Evolutionary conservation across 2,329 filamentous ascomycete genomes (phyloP), one percentile per base, ranked within the genome.

Genomic region (Aspergillus luchuensis): DNA sequence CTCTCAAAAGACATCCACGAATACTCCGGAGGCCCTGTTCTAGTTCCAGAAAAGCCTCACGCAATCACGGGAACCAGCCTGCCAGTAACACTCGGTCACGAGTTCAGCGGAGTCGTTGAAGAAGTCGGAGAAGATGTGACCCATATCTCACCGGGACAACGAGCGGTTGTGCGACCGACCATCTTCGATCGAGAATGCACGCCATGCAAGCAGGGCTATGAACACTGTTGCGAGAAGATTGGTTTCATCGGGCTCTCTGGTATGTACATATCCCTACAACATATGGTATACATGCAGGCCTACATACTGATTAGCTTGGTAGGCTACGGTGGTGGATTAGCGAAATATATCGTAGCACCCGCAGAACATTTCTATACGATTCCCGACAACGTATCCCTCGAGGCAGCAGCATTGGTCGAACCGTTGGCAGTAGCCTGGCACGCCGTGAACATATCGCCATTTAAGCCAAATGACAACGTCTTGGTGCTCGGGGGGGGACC

Each of bases 341-440:
- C 73, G 1, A 61, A 70, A 19, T 56, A 71, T 11, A 65, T 71
- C 15, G 68, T 71, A 23, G 68, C 71, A 2, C 65, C 71, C 7
- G 67, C 53, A n/a, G 60, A 63, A 8, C 67, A 69, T 39, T 69
- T 71, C 62, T 70, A 72, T 56, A 25, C 65, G 2, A 51, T 74
- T 7, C 69, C 71, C 0, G 61, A 70, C 10, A 61, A 59, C 13
- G 49, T 72, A 13, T 62, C 67, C 0, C 84, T 86, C 0, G 77
- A 81, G 5, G 80, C 81, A 53, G 66, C 71, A 56, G 86, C 87
- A 0, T 76, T 89, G 3, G 82, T 89, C 6, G 87, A 89, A 65
- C 87, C 87, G 0, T 74, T 89, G 2, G 79, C 85, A 0, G 86
- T 89, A 0, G 86, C 84, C 8, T 89, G 86, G 86, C 87, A 89